Conservation (phyloP, 2,329 filamentous ascomycete genomes). For the Amylocarpus encephaloides region DNA sequence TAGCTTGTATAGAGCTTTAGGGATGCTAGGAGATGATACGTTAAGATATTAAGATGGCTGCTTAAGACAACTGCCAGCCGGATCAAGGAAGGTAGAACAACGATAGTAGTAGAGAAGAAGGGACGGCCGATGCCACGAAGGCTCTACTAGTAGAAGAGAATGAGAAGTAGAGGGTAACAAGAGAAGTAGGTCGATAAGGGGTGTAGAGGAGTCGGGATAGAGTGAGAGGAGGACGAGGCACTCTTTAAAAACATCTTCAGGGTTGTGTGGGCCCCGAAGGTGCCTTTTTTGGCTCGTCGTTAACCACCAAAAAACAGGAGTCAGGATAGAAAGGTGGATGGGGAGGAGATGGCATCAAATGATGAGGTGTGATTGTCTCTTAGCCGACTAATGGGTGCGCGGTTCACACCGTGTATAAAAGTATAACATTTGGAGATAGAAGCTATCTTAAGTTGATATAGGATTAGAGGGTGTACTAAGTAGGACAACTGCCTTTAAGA, state of each 20-base stretch:
- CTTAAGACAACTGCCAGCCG: slow-evolving; percentile 4
- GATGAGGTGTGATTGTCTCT: not conserved
- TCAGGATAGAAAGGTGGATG: not conserved
- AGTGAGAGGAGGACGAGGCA: slow-evolving; percentile 2
- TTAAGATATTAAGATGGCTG: not conserved
- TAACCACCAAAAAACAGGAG: slow-evolving; percentile 3
- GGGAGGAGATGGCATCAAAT: not conserved
- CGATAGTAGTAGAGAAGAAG: slow-evolving; percentile 1
- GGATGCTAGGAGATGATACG: slow-evolving; percentile 1
- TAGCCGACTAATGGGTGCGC: no score
- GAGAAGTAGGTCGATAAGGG: not conserved
- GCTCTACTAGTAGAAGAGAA: no score
- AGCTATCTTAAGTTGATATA: no score
- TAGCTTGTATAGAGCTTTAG: slow-evolving; percentile 1
- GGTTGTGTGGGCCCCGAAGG: slow-evolving; percentile 2
- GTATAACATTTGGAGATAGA: no score
- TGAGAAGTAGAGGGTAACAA: no score
- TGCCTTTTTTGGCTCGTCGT: slow-evolving; percentile 9
- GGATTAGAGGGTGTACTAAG: no score
- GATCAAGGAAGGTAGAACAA: slow-evolving; percentile 1
- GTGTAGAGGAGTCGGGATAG: slow-evolving; percentile 5
- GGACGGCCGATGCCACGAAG: slow-evolving; percentile 1
- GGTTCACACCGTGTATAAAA: no score
- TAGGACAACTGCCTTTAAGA: no score
- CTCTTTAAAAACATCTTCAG: slow-evolving; percentile 8